Base-by-base conservation (phyloP, 2,329 filamentous ascomycete genomes). In the Chlorencoelia australis region DNA sequence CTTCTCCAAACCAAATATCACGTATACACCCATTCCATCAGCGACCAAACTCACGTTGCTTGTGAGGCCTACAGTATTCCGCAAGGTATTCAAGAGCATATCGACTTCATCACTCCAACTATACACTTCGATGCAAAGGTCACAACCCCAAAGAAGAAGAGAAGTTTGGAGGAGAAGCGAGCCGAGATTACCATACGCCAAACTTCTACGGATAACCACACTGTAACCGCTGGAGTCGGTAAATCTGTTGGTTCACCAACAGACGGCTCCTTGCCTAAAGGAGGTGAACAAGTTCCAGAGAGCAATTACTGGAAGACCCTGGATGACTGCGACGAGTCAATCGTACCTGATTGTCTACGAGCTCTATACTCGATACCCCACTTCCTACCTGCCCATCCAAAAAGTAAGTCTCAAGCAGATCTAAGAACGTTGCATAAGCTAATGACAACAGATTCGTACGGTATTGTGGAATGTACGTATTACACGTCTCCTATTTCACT, bases 261-360 rank as follows among this genome's bases (percentile, higher is more conserved):
- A 11, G 43, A 46, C 16, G 52, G 54, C n/a, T 55, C 48, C 30
- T 41, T 56, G 7, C 57, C 58, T 3, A 59, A 60, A 32, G 33
- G 49, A 14, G 53, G 52, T n/a, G 41, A 32, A 31, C 26, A n/a
- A n/a, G n/a, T n/a, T n/a, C n/a, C n/a, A n/a, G n/a, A n/a, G n/a
- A n/a, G n/a, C n/a, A n/a, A n/a, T n/a, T n/a, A n/a, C n/a, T n/a
- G n/a, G n/a, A n/a, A n/a, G n/a, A n/a, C n/a, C 1, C 26, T 51
- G 21, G 35, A 41, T 10, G 51, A 58, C 37, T 78, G 73, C 48
- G 65, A 69, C 45, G 52, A 55, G 16, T 62, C 66, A 43, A 72
- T 76, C 44, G 74, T 69, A 1, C 70, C 70, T 0, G 63, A 64
- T 28, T 78, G 73, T 46, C 61, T 73, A 39, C 61, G 62, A 27